Evolutionary conservation across 371 early-diverging fungal genomes (phyloP), one percentile per base, ranked within the genome.

Genomic region (Syncephalastrum sp.): DNA sequence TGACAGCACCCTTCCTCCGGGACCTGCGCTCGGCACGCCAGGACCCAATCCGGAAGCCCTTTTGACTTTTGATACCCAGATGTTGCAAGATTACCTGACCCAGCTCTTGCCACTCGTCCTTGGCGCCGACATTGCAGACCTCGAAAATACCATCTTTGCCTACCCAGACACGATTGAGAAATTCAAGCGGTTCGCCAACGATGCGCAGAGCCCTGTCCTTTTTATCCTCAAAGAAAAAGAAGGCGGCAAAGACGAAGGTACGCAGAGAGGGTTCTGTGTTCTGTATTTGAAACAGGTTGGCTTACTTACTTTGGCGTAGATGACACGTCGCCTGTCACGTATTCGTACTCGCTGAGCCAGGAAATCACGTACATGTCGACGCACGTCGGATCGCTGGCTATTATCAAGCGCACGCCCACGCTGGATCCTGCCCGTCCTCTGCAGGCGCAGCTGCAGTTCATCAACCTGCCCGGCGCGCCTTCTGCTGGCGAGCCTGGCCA

Each of bases 401-500:
- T 98, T 48, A 95, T 98, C 68, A 98, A 98, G 72, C 86, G 94
- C 24, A 67, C 67, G 1, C 77, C 92, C 2, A 79, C 85, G 3
- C 71, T 98, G 47, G 94, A 96, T 58, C 78, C 86, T 8, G 64
- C 83, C 2, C 79, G 87, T 19, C 83, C 96, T 4, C 62, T 98
- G 42, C 85, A 89, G 47, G 67, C 69, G 13, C 97, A 97, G 72
- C 71, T 95, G 47, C 96, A 95, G 65, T 75, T 95, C 52, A 91
- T 96, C 69, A 92, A 92, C 61, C 69, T 98, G 47, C 97, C 97
- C 1, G 98, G 98, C 42, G 92, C 93, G 4, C 86, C 89, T 7
- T 73, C 74, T 43, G 74, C 83, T 5, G 77, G 77, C 16, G 77
- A 82, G 47, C 67, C 74, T 10, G 75, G 75, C 15, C 77, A 77